Evolutionary conservation across 495 filamentous ascomycete genomes (phyloP).

Genomic region (Penicillium parvum): DNA sequence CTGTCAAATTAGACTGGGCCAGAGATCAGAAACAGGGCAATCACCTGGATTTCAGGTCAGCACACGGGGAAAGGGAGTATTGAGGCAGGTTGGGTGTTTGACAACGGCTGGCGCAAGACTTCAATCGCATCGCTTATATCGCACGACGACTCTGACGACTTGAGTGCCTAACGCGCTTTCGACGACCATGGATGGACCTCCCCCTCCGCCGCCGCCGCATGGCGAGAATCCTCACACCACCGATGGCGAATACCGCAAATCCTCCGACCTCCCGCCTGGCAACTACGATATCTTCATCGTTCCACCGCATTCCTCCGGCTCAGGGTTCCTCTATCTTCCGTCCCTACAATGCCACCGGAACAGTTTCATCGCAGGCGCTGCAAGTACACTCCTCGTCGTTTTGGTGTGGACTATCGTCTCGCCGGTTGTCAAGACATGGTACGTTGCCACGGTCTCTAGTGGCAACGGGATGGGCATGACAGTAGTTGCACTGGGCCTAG

Average conservation of each 20-base stretch:
- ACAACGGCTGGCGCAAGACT: too few relatives aligned
- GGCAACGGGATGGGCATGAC: constrained; percentile 59
- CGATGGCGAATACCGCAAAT: constrained; percentile 45
- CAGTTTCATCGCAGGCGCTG: constrained; percentile 84
- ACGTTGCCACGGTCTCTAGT: constrained; percentile 53
- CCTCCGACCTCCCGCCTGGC: constrained; percentile 64
- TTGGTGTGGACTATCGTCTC: constrained; percentile 62
- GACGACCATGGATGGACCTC: constrained; percentile 46
- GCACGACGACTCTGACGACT: too few relatives aligned
- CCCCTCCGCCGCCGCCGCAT: constrained; percentile 62
- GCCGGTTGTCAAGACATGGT: constrained; percentile 67
- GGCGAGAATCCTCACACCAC: constrained; percentile 59
- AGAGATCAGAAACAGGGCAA: too few relatives aligned
- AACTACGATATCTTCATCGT: constrained; percentile 98
- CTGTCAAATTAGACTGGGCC: constrained; percentile 17
- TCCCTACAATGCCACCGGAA: constrained; percentile 80
- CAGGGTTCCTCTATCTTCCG: constrained; percentile 90
- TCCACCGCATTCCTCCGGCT: constrained; percentile 85
- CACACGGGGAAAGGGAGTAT: too few relatives aligned
- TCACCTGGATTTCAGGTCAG: too few relatives aligned
- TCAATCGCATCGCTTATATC: neutral
- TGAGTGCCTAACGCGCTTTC: neutral
- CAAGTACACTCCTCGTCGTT: constrained; percentile 63
- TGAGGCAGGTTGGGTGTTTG: too few relatives aligned
- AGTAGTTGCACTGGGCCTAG: constrained; percentile 61